Evolutionary conservation across 805 yeast species (phyloP), one percentile per base, ranked within the genome.

Genomic region (Candida tammaniensis): DNA sequence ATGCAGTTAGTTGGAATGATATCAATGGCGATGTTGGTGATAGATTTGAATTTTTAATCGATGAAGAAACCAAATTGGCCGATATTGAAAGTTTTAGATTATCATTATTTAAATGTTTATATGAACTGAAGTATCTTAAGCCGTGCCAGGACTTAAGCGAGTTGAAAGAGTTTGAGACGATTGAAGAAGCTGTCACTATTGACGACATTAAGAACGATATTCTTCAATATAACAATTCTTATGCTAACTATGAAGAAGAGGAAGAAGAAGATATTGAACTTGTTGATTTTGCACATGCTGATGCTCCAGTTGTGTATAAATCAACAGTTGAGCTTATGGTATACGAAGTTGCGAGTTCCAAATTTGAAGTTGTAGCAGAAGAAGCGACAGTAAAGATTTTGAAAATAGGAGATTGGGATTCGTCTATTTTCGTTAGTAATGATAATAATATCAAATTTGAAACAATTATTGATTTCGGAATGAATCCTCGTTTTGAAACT

Each of bases 1-100:
- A 68, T 24, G 77, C 80, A 2, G 72, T 91, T 17, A 67, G 82
- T 0, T 91, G 98, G 98, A 69, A 63, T 10, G 96, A 93, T 55
- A 53, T 78, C 23, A 79, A 78, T 27, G 96, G 96, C n/a, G 96
- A 89, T 49, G 68, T 71, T 4, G 96, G 87, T 16, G 97, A 89
- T 51, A 62, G 69, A 43, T 87, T 82, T 57, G 95, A 88, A 57
- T 89, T 86, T 59, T 70, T 83, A 15, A 76, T 86, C 31, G 86
- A 79, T 41, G 72, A 71, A 30, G 70, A 72, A 10, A 74, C 80
- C n/a, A 64, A 76, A 7, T 48, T 63, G 11, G 75, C 68, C 17
- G 70, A 78, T 24, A 75, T 82, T 24, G 77, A 81, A 20, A 67
- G 69, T 27, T 91, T 91, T 54, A 73, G 72, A 61, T 53, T 63